Conservation (phyloP, 129 eudicot species). For the Deinandra increscens region DNA sequence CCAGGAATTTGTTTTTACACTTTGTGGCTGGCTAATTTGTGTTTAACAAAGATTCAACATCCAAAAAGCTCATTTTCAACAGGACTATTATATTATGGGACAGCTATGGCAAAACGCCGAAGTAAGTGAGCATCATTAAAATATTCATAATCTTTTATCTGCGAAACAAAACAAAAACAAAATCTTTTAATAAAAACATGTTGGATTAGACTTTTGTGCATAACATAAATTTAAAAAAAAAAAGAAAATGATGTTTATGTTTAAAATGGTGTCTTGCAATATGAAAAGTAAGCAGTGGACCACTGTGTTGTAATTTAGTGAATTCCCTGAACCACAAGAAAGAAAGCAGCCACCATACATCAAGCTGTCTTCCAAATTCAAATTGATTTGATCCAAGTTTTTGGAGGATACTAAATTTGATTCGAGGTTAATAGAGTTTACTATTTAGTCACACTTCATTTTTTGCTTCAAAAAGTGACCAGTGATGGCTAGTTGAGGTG, state of each 20-base stretch:
- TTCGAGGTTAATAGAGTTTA: conserved; percentile 1
- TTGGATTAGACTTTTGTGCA: conserved; percentile 7
- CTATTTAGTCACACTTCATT: conserved; percentile 21
- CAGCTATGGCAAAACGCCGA: conserved; percentile 66
- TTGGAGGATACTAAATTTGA: conserved; percentile 21
- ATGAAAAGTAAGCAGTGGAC: conserved; percentile 10
- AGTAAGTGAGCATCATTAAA: conserved; percentile 31
- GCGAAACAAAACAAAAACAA: neutral
- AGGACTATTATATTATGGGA: conserved; percentile 65
- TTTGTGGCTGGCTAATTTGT: conserved; percentile 66
- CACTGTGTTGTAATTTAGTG: conserved; percentile 18
- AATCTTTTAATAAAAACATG: neutral
- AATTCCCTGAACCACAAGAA: conserved; percentile 3
- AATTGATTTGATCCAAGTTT: conserved; percentile 12
- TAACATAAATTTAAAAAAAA: neutral
- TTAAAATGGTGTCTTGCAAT: conserved; percentile 6
- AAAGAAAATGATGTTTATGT: conserved; percentile 18
- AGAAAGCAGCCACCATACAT: conserved; percentile 4
- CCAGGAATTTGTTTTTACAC: neutral
- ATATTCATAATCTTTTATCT: neutral
- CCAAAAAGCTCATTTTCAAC: conserved; percentile 11
- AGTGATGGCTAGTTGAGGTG: conserved; percentile 13
- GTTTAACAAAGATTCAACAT: conserved; percentile 73
- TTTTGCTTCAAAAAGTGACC: neutral
- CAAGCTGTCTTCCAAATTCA: conserved; percentile 4